Conservation (phyloP, 805 yeast species). For the Clavispora phyllophila region DNA sequence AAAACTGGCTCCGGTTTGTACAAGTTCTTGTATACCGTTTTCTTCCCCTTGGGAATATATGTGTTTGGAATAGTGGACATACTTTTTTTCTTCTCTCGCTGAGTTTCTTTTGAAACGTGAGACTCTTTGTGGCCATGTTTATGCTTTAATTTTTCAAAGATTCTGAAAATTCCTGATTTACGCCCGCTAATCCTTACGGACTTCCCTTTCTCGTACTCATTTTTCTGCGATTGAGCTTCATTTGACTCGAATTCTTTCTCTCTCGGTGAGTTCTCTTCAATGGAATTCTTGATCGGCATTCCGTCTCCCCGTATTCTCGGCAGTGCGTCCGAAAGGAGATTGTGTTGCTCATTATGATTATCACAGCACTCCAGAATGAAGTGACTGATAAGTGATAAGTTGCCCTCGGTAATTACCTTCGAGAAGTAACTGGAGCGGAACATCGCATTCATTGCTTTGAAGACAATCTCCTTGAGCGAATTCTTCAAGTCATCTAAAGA, state of each 20-base stretch:
- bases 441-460: conserved; percentile 16
- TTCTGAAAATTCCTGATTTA: conserved; percentile 1
- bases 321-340: background rate
- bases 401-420: conserved; percentile 9
- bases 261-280: background rate
- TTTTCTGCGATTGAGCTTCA: background rate
- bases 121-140: conserved; percentile 1
- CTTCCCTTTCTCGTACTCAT: background rate
- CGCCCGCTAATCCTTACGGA: background rate
- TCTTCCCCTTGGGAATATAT: conserved; percentile 21
- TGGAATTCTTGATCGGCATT: background rate
- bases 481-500: conserved; percentile 16
- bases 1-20: conserved; percentile 24
- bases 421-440: conserved; percentile 22
- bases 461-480: conserved; percentile 19
- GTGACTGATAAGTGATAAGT: conserved; percentile 3
- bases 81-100: background rate
- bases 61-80: conserved; percentile 11
- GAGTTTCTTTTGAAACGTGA: conserved; percentile 4
- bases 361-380: background rate
- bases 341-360: background rate
- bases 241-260: background rate
- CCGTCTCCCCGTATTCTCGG: background rate
- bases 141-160: conserved; percentile 1
- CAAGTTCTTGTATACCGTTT: conserved; percentile 16